These are phyloP conservation scores for Stentor coeruleus DNA, from an alignment of 73 alveolate species.

Conservation along the genomic window DNA sequence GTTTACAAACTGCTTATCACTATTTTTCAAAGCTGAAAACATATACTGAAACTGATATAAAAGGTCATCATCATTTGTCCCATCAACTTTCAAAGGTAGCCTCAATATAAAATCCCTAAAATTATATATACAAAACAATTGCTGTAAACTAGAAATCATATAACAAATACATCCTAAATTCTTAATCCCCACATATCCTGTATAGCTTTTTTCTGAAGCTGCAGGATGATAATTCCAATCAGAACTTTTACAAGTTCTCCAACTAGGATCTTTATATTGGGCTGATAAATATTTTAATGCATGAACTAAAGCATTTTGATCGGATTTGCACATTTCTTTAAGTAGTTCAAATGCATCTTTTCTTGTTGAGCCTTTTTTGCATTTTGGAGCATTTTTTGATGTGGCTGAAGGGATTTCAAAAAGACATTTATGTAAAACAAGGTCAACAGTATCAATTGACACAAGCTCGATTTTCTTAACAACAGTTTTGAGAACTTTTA, in stretches of 20 bases:
- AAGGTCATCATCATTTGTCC: conserved; percentile 3
- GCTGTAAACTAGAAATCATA: conserved; percentile 88
- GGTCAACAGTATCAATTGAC: not conserved
- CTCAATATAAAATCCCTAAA: conserved; percentile 42
- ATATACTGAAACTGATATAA: conserved; percentile 25
- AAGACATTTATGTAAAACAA: not conserved
- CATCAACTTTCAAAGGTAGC: conserved; percentile 34
- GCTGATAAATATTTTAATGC: conserved; percentile 33
- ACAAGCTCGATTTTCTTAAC: not conserved
- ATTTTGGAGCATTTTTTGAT: conserved; percentile 6
- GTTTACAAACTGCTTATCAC: conserved; percentile 15
- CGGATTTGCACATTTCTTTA: not conserved
- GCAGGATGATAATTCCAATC: conserved; percentile 28
- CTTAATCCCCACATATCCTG: conserved; percentile 66
- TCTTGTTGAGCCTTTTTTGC: not conserved
- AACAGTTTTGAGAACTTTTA: not conserved
- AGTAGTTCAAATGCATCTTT: conserved; percentile 19
- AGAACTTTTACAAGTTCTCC: conserved; percentile 24
- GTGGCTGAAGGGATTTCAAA: not conserved
- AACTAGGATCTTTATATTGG: conserved; percentile 27
- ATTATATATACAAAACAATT: conserved; percentile 81
- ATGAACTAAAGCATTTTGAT: conserved; percentile 30
- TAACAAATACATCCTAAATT: conserved; percentile 94
- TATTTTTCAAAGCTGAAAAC: not conserved
- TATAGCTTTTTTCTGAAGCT: conserved; percentile 35